These are phyloP conservation scores for Dicorynia guianensis DNA, from an alignment of 306 rosid genomes.

Conservation along the genomic window DNA sequence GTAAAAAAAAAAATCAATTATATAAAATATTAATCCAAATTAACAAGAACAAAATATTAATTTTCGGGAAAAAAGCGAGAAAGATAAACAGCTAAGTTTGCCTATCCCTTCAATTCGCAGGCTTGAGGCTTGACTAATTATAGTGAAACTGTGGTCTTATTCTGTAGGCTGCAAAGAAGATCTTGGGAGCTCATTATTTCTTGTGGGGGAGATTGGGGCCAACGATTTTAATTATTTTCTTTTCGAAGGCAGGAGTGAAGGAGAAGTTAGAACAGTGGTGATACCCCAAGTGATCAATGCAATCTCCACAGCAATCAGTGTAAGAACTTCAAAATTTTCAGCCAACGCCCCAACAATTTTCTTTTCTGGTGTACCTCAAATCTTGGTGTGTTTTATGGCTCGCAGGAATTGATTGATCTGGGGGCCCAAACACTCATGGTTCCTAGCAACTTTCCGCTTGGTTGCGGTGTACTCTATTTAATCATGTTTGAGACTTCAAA, in stretches of 20 bases:
- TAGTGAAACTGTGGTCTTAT: background rate
- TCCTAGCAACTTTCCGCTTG: constrained; percentile 60
- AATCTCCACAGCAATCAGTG: constrained; percentile 33
- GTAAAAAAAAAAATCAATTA: too few species aligned
- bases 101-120: too few species aligned
- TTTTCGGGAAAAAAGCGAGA: background rate
- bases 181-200: constrained; percentile 38
- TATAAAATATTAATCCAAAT: too few species aligned
- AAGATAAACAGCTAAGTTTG: background rate
- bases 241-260: background rate
- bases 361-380: too few species aligned
- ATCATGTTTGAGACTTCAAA: constrained; percentile 30
- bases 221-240: constrained; percentile 49
- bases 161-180: constrained; percentile 43
- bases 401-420: constrained; percentile 17
- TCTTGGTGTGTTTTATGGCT: too few species aligned
- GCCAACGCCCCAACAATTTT: too few species aligned
- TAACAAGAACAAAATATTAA: too few species aligned
- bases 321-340: background rate
- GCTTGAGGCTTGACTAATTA: too few species aligned
- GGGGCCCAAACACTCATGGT: constrained; percentile 61
- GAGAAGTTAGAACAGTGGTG: constrained; percentile 31
- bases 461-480: constrained; percentile 45
- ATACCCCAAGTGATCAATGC: constrained; percentile 31
- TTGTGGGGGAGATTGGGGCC: constrained; percentile 58